Percentiles rank a stretch among this genome's conserved stretches.
Conservation (phyloP, 495 filamentous ascomycete genomes). For the Xanthoparmelia taractica region DNA sequence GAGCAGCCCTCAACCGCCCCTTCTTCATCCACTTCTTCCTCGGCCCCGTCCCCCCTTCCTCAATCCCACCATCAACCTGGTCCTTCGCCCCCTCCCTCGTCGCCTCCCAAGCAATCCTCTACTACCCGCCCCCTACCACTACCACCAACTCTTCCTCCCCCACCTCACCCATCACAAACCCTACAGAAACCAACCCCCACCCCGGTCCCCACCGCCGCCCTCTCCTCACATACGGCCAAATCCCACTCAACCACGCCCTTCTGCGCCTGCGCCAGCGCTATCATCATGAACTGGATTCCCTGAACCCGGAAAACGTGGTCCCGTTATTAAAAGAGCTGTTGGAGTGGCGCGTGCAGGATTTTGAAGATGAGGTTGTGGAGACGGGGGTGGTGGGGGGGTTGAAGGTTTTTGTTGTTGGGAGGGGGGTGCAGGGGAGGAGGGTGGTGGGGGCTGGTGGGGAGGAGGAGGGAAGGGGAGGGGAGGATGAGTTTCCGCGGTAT, state of each 20-base stretch:
- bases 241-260: conserved; percentile 51
- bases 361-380: background rate
- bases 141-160: background rate
- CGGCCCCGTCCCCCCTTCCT: conserved; percentile 38
- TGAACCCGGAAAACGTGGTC: conserved; percentile 37
- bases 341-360: conserved; percentile 28
- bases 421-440: conserved; percentile 11
- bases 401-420: conserved; percentile 20
- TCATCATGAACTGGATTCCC: conserved; percentile 34
- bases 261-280: too few species aligned
- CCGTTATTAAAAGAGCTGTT: conserved; percentile 41
- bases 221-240: conserved; percentile 32
- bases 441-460: too few species aligned
- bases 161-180: background rate
- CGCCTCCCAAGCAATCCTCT: conserved; percentile 30
- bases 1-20: conserved; percentile 44
- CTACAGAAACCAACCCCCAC: too few species aligned
- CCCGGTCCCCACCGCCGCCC: background rate
- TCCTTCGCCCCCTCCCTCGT: conserved; percentile 39
- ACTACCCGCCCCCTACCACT: background rate
- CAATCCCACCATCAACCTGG: conserved; percentile 39
- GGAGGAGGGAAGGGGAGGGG: background rate
- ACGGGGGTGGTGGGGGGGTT: conserved; percentile 1
- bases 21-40: conserved; percentile 57
- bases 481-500: background rate